A percentile compares a stretch with the other conserved stretches of the same genome.
phyloP scores from a whole-genome alignment of 805 yeast genomes.

The Cyberlindnera mississippiensis region DNA sequence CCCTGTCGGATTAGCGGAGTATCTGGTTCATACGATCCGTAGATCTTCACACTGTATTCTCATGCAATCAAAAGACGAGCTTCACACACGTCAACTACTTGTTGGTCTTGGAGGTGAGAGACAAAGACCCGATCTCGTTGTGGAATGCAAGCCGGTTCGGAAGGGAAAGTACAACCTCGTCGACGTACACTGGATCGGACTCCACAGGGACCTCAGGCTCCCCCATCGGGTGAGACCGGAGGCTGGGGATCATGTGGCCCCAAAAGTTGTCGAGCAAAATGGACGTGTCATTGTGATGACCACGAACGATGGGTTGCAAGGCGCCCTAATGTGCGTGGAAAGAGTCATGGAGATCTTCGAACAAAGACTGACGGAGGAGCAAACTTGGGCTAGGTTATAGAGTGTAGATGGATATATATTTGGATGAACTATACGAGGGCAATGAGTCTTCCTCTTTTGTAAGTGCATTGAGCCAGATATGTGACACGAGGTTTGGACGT shows the following conservation, averaged over 20 bases:
- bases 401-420: background rate
- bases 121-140: background rate
- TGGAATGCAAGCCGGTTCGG: background rate
- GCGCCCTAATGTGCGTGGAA: background rate
- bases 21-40: background rate
- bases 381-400: background rate
- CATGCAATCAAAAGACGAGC: background rate
- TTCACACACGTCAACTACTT: background rate
- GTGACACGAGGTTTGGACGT: too few species aligned
- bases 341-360: background rate
- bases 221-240: conserved; percentile 4
- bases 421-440: too few species aligned
- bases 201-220: conserved; percentile 6
- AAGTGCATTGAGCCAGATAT: too few species aligned
- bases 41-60: conserved; percentile 1
- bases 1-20: conserved; percentile 6
- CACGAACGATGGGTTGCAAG: background rate
- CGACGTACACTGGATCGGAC: conserved; percentile 8
- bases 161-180: conserved; percentile 1
- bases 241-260: background rate
- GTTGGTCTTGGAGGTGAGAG: conserved; percentile 1
- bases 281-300: background rate
- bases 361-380: background rate
- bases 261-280: background rate
- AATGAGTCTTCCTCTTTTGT: too few species aligned